Evolutionary conservation across 176 grass and related monocot species (phyloP).

Genomic region (Bromus sterilis): DNA sequence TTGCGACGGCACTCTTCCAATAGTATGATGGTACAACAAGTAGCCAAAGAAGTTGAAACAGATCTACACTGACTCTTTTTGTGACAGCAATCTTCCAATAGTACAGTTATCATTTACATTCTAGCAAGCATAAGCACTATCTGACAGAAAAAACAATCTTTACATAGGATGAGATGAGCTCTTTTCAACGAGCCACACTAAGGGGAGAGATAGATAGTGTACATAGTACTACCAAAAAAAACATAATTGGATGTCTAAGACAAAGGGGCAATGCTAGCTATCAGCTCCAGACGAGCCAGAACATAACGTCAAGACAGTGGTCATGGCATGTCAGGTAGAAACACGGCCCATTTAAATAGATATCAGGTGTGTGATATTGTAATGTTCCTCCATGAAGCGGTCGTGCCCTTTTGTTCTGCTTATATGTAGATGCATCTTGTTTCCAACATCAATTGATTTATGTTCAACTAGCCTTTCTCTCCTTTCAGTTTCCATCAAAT

Average conservation of each 20-base stretch:
- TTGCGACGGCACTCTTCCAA: constrained; percentile 15
- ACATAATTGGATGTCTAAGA: constrained; percentile 18
- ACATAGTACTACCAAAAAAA: constrained; percentile 13
- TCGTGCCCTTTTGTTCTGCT: constrained; percentile 23
- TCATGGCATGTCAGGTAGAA: constrained; percentile 23
- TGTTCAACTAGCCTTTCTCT: constrained; percentile 21
- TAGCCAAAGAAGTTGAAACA: constrained; percentile 1
- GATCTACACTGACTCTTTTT: constrained; percentile 4
- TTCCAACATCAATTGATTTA: constrained; percentile 34
- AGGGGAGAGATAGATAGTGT: constrained; percentile 12
- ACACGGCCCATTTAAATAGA: constrained; percentile 31
- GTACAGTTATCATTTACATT: constrained; percentile 35
- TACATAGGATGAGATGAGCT: constrained; percentile 37
- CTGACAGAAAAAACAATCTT: constrained; percentile 9
- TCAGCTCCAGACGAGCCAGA: constrained; percentile 18
- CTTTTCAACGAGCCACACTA: constrained; percentile 5
- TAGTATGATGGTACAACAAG: not conserved
- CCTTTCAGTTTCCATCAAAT: constrained; percentile 24
- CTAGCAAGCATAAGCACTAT: constrained; percentile 16
- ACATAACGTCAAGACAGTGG: constrained; percentile 1
- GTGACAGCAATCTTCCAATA: constrained; percentile 12
- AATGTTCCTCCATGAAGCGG: constrained; percentile 19
- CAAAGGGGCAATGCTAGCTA: constrained; percentile 16
- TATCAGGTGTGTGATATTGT: not conserved
- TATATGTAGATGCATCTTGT: constrained; percentile 28